A percentile compares a stretch with the other conserved stretches of the same genome.
These are phyloP conservation scores for Populus tremula DNA, from an alignment of 345 rosid genomes.

Conservation along the genomic window DNA sequence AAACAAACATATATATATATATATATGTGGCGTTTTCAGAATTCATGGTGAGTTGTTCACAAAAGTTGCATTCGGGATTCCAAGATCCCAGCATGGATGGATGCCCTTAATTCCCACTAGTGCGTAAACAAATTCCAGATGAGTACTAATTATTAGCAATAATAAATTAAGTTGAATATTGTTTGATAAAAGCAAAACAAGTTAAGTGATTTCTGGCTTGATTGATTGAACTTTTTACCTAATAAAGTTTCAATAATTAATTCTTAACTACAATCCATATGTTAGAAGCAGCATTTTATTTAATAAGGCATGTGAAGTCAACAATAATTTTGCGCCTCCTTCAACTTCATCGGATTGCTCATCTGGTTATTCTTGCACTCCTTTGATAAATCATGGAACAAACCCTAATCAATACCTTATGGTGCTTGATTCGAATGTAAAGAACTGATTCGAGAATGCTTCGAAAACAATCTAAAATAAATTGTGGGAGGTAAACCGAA, in stretches of 20 bases:
- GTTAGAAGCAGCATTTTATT: background rate
- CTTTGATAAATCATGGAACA: too few species aligned
- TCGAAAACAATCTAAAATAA: too few species aligned
- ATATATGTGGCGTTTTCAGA: too few species aligned
- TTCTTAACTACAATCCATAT: background rate
- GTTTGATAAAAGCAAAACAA: background rate
- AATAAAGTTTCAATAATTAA: slow-evolving; percentile 10
- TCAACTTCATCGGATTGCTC: background rate
- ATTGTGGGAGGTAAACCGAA: too few species aligned
- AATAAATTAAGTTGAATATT: background rate
- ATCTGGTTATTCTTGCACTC: too few species aligned
- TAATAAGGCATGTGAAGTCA: background rate
- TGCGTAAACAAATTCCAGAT: background rate
- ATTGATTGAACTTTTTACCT: slow-evolving; percentile 10
- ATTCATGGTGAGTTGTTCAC: too few species aligned
- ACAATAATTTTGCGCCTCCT: background rate
- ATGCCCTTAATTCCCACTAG: background rate
- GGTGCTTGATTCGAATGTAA: too few species aligned
- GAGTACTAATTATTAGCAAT: too few species aligned
- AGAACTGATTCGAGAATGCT: too few species aligned
- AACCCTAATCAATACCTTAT: too few species aligned
- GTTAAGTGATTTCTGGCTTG: slow-evolving; percentile 1
- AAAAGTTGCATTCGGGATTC: too few species aligned
- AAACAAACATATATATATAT: too few species aligned
- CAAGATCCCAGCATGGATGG: background rate